Base-by-base conservation (phyloP, 805 yeast species). In the Pichia heedii region DNA sequence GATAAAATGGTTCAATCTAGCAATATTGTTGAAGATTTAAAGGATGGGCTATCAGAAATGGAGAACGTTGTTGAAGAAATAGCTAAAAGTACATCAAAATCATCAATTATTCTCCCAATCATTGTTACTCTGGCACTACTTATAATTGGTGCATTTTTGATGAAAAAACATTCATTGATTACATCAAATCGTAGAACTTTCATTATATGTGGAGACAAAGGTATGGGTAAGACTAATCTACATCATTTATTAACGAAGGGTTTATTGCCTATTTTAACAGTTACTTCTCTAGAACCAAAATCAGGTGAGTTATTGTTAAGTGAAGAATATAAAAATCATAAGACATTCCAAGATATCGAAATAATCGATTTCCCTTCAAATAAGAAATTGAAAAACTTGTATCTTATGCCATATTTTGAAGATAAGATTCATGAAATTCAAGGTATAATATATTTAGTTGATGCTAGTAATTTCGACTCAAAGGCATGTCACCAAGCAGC, bases 361-460 rank as follows among this genome's bases (percentile, higher is more conserved):
- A 60, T 89, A 33, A 70, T 82, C 41, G 97, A 90, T 55, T 79
- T 79, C 49, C 98, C 98, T 2, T 96, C 97, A n/a, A 88, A 84
- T 63, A 65, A 74, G 43, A 87, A 86, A 61, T 75, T 89, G 51
- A 75, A 74, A 42, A 74, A 76, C 45, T 65, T 80, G 40, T 66
- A 78, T 29, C 50, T 68, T 46, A 71, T 73, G 42, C 73, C 74
- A 44, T 65, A 72, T 50, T 56, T 79, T 37, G 66, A 67, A 44
- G 65, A 67, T 13, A 64, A 73, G 37, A 44, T 62, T 19, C 45
- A 60, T 18, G 63, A 74, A 16, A 59, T 83, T 41, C 74, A 72
- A 50, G 96, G 96, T 5, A 65, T 87, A 5, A 63, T 89, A 1
- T 87, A 75, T 50, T 69, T 90, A 47, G 67, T 89, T n/a, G 97